Evolutionary conservation across 169 alveolate species (phyloP).

Genomic region (Eimeria tenella): DNA sequence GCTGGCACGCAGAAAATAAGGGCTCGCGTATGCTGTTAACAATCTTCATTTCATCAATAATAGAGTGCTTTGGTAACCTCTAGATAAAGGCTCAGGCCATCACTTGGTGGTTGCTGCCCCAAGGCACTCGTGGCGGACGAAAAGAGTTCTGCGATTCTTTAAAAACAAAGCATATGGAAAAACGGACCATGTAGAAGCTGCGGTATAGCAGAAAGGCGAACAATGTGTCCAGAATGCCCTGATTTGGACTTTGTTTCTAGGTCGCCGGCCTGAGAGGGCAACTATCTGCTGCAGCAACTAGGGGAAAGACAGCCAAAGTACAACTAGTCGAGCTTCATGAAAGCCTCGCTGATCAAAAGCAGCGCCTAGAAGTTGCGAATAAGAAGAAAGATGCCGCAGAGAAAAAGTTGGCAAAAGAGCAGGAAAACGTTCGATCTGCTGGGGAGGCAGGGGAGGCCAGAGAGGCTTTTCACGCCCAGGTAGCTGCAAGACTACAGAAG

Average conservation of each 20-base stretch:
- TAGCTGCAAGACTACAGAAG: constrained; percentile 60
- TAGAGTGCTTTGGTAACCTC: too few relatives aligned
- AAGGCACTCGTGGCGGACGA: too few relatives aligned
- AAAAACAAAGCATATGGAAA: too few relatives aligned
- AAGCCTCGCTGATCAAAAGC: constrained; percentile 85
- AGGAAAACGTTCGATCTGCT: constrained; percentile 59
- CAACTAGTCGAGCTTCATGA: constrained; percentile 89
- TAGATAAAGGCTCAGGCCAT: too few relatives aligned
- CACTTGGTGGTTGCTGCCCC: too few relatives aligned
- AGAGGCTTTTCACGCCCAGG: constrained; percentile 54
- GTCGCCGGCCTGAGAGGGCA: constrained; percentile 86
- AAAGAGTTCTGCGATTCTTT: too few relatives aligned
- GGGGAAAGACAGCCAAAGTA: constrained; percentile 70
- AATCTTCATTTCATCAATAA: too few relatives aligned
- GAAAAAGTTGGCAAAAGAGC: constrained; percentile 81
- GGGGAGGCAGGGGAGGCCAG: constrained; percentile 69
- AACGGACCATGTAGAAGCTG: too few relatives aligned
- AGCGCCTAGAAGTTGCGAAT: constrained; percentile 80
- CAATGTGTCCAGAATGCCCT: too few relatives aligned
- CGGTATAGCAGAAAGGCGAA: too few relatives aligned
- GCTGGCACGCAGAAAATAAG: too few relatives aligned
- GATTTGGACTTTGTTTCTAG: not conserved
- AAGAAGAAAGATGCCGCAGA: constrained; percentile 85
- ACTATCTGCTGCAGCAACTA: constrained; percentile 84
- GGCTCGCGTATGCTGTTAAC: too few relatives aligned